A percentile compares a stretch with the other conserved stretches of the same genome.
Conservation (phyloP, 345 rosid species). For the Citropsis articulata region DNA sequence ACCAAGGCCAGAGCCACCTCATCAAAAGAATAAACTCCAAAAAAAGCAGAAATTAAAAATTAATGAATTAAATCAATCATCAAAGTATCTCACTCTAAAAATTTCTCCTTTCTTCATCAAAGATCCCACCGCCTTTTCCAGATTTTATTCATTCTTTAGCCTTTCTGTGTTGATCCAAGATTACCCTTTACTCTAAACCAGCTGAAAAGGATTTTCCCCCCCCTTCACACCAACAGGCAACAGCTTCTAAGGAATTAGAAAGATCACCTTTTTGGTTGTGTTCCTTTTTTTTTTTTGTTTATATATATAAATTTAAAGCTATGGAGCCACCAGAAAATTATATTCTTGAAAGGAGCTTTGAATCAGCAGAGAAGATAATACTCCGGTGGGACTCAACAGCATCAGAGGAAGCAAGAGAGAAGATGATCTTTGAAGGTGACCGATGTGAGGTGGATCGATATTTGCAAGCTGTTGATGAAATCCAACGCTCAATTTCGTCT, state of each 20-base stretch:
- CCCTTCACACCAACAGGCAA: background rate
- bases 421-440: slow-evolving; percentile 79
- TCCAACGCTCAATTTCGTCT: slow-evolving; percentile 56
- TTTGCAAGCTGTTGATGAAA: slow-evolving; percentile 87
- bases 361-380: slow-evolving; percentile 68
- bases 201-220: too few relatives aligned
- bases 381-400: slow-evolving; percentile 91
- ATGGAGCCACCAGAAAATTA: slow-evolving; percentile 62
- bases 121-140: background rate
- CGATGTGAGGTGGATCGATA: slow-evolving; percentile 74
- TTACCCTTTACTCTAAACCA: background rate
- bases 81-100: background rate
- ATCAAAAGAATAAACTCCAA: background rate
- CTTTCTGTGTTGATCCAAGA: background rate
- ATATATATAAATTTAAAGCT: background rate
- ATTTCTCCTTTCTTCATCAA: background rate
- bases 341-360: slow-evolving; percentile 28
- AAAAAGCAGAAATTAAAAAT: background rate
- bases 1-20: background rate
- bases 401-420: slow-evolving; percentile 80
- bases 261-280: slow-evolving; percentile 5
- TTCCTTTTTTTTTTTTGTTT: slow-evolving; percentile 9
- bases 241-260: background rate
- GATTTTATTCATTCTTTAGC: background rate
- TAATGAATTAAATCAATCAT: background rate